phyloP scores from a whole-genome alignment of 768 basidiomycete species.

The Hysterangium stoloniferum region DNA sequence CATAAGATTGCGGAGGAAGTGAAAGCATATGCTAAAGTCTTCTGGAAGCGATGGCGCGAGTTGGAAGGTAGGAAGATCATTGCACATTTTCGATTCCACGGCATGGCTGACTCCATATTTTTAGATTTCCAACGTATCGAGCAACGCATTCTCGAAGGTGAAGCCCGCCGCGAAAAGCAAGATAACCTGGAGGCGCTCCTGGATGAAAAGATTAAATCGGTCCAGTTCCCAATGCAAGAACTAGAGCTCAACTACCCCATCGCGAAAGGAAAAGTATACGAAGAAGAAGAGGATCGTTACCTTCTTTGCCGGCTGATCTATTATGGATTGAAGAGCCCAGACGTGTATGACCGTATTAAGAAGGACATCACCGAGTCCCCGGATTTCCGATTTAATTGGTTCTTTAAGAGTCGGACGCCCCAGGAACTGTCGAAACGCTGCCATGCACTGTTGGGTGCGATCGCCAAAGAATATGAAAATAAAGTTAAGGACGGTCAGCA shows the following conservation, averaged over 20 bases:
- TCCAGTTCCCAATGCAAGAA: conserved; percentile 92
- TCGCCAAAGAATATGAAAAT: conserved; percentile 66
- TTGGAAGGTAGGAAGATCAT: conserved; percentile 51
- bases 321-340: conserved; percentile 83
- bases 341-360: conserved; percentile 93
- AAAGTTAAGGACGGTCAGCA: conserved; percentile 50
- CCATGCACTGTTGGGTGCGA: conserved; percentile 79
- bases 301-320: conserved; percentile 82
- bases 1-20: conserved; percentile 79
- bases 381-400: conserved; percentile 97
- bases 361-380: conserved; percentile 95
- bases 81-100: not conserved
- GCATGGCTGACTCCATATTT: not conserved
- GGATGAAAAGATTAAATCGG: conserved; percentile 72
- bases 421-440: conserved; percentile 86
- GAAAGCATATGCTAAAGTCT: conserved; percentile 68
- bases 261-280: conserved; percentile 95
- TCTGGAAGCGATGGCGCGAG: conserved; percentile 86
- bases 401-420: conserved; percentile 88
- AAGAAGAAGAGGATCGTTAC: conserved; percentile 95
- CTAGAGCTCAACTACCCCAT: conserved; percentile 92
- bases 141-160: conserved; percentile 81
- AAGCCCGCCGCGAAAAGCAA: conserved; percentile 82
- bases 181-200: conserved; percentile 75
- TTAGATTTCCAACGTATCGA: conserved; percentile 74